Base-by-base conservation (phyloP, 768 basidiomycete genomes). In the Tulasnella sp. region DNA sequence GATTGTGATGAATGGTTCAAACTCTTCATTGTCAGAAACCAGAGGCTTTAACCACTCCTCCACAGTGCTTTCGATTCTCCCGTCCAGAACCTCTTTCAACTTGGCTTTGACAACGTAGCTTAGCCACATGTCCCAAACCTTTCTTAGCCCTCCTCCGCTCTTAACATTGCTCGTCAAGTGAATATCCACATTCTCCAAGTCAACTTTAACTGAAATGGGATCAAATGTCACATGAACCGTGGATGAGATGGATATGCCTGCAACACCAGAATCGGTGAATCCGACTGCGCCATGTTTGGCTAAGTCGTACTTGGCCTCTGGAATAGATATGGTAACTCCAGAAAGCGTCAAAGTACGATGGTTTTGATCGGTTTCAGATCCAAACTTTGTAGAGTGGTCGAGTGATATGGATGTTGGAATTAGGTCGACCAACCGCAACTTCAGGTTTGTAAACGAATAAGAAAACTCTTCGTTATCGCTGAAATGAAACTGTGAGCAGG, bases 391-490 rank as follows among this genome's bases (percentile, higher is more conserved):
- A 22, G 25, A 10, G 28, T 46, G 39, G 29, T 22, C 12, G 45
- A 31, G 13, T 31, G 45, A 9, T 9, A 46, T 20, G 16, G 27
- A 22, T 12, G 10, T 10, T 9, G 45, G 45, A 10, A 46, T 15
- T 15, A 46, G 45, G n/a, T 10, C 13, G 13, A 33, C n/a, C n/a
- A 46, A 22, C n/a, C 22, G 45, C n/a, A 22, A 33, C 45, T 22
- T 31, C 45, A 46, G 22, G 20, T 12, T 10, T 12, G 25, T 13
- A 22, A 46, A 46, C 9, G 28, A 37, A 20, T 37, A 46, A 13
- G n/a, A 33, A 33, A 46, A 46, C 10, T 46, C 45, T 15, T 46
- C 45, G 29, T 31, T 46, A 10, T 46, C 45, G 45, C 45, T 46
- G n/a, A n/a, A n/a, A n/a, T n/a, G n/a, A n/a, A n/a, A n/a, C n/a